phyloP scores from a whole-genome alignment of 1,139 yeast genomes.

The Yamadazyma siamensis region DNA sequence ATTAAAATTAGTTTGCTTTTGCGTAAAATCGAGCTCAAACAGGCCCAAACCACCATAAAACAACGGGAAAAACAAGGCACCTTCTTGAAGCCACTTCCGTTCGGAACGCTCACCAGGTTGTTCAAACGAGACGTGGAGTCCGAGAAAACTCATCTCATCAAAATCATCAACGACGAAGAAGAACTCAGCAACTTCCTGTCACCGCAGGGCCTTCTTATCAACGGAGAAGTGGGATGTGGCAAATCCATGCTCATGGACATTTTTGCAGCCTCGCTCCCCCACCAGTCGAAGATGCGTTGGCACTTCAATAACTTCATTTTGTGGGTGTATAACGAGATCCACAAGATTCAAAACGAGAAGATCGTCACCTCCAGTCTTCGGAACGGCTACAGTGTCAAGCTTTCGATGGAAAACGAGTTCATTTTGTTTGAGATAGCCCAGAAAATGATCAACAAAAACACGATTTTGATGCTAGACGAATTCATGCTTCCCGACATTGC shows the following conservation, averaged over 20 bases:
- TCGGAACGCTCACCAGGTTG: conserved; percentile 19
- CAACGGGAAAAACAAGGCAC: conserved; percentile 8
- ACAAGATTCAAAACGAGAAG: conserved; percentile 47
- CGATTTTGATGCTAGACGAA: conserved; percentile 65
- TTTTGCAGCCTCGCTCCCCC: conserved; percentile 64
- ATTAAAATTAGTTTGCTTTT: conserved; percentile 47
- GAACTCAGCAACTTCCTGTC: conserved; percentile 53
- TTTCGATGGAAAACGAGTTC: conserved; percentile 59
- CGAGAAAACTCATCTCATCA: conserved; percentile 36
- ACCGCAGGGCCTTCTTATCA: conserved; percentile 63
- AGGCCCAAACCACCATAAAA: conserved; percentile 19
- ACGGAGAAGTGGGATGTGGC: conserved; percentile 78
- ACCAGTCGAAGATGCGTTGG: conserved; percentile 64
- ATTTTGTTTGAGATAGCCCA: conserved; percentile 66
- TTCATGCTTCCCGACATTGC: conserved; percentile 75
- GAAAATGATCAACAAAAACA: conserved; percentile 55
- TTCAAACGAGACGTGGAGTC: conserved; percentile 27
- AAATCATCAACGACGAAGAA: conserved; percentile 60
- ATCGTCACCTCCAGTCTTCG: conserved; percentile 26
- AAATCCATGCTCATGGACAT: conserved; percentile 73
- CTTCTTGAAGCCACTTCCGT: conserved; percentile 12
- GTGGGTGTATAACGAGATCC: conserved; percentile 65
- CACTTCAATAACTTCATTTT: conserved; percentile 69
- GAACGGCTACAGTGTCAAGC: conserved; percentile 26
- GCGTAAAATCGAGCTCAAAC: conserved; percentile 42